A percentile compares a stretch with the other conserved stretches of the same genome.
Conservation (phyloP, 192 early-diverging fungal species). For the Coemansia sp. region DNA sequence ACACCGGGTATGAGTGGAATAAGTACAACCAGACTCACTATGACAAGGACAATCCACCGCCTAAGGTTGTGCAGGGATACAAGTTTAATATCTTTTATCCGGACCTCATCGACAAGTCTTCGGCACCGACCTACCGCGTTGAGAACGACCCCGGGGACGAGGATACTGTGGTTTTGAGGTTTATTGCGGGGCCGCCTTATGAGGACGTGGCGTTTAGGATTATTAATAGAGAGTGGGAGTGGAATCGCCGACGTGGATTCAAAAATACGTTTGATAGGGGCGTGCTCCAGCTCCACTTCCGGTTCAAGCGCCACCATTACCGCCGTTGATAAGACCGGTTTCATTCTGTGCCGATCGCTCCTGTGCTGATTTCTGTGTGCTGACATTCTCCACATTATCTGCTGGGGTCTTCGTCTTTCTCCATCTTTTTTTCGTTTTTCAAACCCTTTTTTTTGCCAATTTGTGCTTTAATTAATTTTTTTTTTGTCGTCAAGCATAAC, state of each 20-base stretch:
- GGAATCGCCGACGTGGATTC: conserved; percentile 84
- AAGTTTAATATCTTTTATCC: conserved; percentile 99
- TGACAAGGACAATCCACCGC: conserved; percentile 95
- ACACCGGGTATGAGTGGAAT: conserved; percentile 99
- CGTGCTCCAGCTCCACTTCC: conserved; percentile 77
- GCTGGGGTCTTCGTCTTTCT: background rate
- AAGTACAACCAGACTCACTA: conserved; percentile 99
- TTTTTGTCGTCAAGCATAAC: background rate
- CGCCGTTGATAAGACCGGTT: conserved; percentile 49
- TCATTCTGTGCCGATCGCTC: background rate
- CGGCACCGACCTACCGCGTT: conserved; percentile 86
- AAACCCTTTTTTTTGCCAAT: background rate
- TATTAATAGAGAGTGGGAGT: conserved; percentile 95
- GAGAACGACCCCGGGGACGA: conserved; percentile 63
- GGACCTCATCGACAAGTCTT: conserved; percentile 90
- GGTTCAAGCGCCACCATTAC: conserved; percentile 81
- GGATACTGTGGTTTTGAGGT: conserved; percentile 86
- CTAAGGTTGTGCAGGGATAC: conserved; percentile 96
- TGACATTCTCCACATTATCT: background rate
- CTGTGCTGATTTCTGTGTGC: background rate
- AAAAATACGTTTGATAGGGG: conserved; percentile 77
- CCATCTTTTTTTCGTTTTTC: conserved; percentile 1
- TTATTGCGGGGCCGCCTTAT: conserved; percentile 94
- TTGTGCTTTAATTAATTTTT: background rate
- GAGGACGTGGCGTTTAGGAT: conserved; percentile 98